phyloP scores from a whole-genome alignment of 352 stramenopile genomes.

The Peronospora belbahrii region DNA sequence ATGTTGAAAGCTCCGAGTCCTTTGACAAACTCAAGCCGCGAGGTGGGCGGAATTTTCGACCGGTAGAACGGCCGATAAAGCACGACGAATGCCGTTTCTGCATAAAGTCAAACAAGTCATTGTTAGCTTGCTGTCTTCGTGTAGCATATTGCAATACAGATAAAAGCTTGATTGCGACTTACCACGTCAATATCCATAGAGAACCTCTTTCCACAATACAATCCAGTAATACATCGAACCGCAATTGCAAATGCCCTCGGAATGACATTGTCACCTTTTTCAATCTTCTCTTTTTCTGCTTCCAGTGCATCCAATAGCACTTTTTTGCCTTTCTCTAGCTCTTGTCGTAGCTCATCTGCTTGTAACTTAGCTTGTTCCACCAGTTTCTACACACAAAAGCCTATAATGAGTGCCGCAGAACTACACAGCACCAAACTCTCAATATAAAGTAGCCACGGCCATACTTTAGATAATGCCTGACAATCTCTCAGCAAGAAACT shows the following conservation, averaged over 20 bases:
- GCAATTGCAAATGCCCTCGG: slow-evolving; percentile 37
- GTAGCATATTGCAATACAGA: neutral
- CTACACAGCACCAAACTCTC: neutral
- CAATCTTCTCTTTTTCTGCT: slow-evolving; percentile 54
- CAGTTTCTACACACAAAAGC: slow-evolving; percentile 42
- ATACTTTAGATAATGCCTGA: slow-evolving; percentile 34
- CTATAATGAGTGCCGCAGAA: slow-evolving; percentile 3
- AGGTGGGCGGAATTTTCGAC: slow-evolving; percentile 67
- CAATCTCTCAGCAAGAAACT: slow-evolving; percentile 41
- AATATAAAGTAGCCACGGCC: neutral
- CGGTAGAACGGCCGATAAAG: slow-evolving; percentile 69
- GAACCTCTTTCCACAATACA: slow-evolving; percentile 55
- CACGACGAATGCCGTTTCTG: slow-evolving; percentile 47
- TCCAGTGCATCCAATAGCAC: slow-evolving; percentile 43
- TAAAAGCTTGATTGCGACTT: neutral
- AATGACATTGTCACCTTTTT: slow-evolving; percentile 20
- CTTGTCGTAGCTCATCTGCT: slow-evolving; percentile 35
- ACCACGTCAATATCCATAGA: slow-evolving; percentile 54
- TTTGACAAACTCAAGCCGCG: slow-evolving; percentile 70
- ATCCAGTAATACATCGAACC: slow-evolving; percentile 43
- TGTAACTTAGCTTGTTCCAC: slow-evolving; percentile 45
- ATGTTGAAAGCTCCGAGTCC: slow-evolving; percentile 77
- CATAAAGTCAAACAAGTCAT: neutral
- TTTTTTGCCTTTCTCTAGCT: slow-evolving; percentile 50
- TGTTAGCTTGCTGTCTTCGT: neutral